Evolutionary conservation across 1,284 basidiomycete genomes (phyloP), one percentile per base, ranked within the genome.

Genomic region (Tilletia setariae): DNA sequence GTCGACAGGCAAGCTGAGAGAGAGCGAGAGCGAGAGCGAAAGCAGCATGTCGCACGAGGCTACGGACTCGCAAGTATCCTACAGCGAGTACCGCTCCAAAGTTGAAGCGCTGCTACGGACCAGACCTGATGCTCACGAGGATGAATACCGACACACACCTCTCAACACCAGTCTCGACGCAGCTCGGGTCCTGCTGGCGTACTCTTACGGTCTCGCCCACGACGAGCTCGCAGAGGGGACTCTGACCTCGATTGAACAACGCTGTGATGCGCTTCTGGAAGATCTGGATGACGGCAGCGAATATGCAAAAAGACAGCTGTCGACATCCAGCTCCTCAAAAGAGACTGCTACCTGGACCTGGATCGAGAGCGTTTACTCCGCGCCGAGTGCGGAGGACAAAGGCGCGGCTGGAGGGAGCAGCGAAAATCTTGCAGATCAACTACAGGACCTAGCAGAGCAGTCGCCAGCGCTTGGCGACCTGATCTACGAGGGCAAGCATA

Each of bases 41-140:
- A 19, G 9, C 43, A 44, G 43, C 47, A 49, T 49, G 47, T 49
- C 47, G 47, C 47, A 21, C 47, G n/a, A 19, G 7, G n/a, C 47
- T 8, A 19, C n/a, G 7, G 19, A 19, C n/a, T 49, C 47, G 9
- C 47, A 19, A n/a, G 47, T 49, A 7, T 49, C 47, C 13, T 49
- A 49, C 47, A n/a, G n/a, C n/a, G 47, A 49, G 47, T 49, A 49
- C 47, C 47, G 47, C 47, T 21, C 47, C n/a, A 19, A 49, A 23
- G n/a, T 49, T 23, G 47, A 49, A 23, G 8, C 47, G 9, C 47
- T 49, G 8, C 47, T 49, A 1, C 47, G 47, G n/a, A 49, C 47
- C n/a, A 8, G 7, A 8, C 9, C 47, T 8, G 19, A 8, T 23
- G 19, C 47, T 19, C 47, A 49, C 8, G 9, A 9, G 9, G 9